Evolutionary conservation across 352 stramenopile genomes (phyloP), one percentile per base, ranked within the genome.

Genomic region (Pythium angustatum): DNA sequence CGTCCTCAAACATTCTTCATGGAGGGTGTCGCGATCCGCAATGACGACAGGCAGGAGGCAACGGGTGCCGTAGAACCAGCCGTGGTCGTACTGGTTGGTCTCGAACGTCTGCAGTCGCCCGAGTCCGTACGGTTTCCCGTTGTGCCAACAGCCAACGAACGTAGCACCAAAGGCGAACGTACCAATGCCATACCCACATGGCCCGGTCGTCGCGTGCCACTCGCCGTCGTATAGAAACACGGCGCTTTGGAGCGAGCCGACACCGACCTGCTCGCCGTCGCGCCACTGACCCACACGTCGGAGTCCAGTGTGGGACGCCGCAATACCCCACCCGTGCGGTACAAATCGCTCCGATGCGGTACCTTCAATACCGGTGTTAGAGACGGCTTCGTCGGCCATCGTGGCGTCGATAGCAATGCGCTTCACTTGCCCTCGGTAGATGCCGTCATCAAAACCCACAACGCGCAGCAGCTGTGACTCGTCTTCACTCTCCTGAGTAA

Each of bases 31-130:
- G 1, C 19, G 10, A 14, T 62, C 24, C 17, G 2, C 26, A 1
- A 43, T 34, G 1, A 22, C 17, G 17, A 68, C 44, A 10, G 27
- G 21, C 54, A 79, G 76, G 8, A 74, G 45, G 65, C 77, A 85
- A 5, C 52, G 62, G 14, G 71, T 73, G 40, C 78, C 73, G 38
- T 82, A 63, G 59, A 85, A 83, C 81, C 81, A 87, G 31, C 81
- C 81, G 53, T 62, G 48, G 31, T 69, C 49, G 9, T 22, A 58
- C 10, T 6, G 38, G 14, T 21, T 40, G 5, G 27, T 40, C 26
- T 61, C 61, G 17, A 59, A 47, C 15, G 27, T 57, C 41, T 76
- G 73, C 6, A 85, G 50, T 0, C 62, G 54, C 19, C 77, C 78
- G 21, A 86, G 76, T 24, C 76, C 78, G 1, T 60, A 75, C 14